Conservation (phyloP, 805 yeast genomes). For the Alloascoidea hylecoeti region DNA sequence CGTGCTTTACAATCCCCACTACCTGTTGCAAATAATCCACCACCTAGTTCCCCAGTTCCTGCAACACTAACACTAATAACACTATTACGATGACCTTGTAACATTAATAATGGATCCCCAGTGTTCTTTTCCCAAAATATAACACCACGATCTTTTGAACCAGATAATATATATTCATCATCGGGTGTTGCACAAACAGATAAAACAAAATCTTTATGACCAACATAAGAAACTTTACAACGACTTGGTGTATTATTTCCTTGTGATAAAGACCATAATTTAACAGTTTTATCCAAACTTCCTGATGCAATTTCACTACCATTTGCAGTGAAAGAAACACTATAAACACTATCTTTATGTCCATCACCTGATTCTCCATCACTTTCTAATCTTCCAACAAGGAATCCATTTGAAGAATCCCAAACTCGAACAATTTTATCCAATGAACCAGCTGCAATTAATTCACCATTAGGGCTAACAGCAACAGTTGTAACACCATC, state of each 20-base stretch:
- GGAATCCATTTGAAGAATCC: conserved; percentile 87
- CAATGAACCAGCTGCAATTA: conserved; percentile 91
- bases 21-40: conserved; percentile 89
- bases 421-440: conserved; percentile 94
- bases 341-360: conserved; percentile 90
- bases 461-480: conserved; percentile 86
- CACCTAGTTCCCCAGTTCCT: conserved; percentile 35
- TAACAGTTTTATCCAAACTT: conserved; percentile 89
- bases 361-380: conserved; percentile 54
- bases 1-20: conserved; percentile 96
- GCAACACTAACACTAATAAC: conserved; percentile 91
- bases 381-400: conserved; percentile 84
- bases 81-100: conserved; percentile 93
- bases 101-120: conserved; percentile 87
- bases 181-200: conserved; percentile 92
- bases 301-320: conserved; percentile 91
- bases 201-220: conserved; percentile 92
- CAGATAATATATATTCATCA: conserved; percentile 80
- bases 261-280: conserved; percentile 79
- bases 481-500: conserved; percentile 98
- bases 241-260: conserved; percentile 22
- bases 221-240: conserved; percentile 87
- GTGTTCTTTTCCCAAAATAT: conserved; percentile 90
- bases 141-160: conserved; percentile 94
- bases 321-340: conserved; percentile 84